These are phyloP conservation scores for Termitomyces sp. DNA, from an alignment of 1,284 basidiomycete species.

Conservation along the genomic window DNA sequence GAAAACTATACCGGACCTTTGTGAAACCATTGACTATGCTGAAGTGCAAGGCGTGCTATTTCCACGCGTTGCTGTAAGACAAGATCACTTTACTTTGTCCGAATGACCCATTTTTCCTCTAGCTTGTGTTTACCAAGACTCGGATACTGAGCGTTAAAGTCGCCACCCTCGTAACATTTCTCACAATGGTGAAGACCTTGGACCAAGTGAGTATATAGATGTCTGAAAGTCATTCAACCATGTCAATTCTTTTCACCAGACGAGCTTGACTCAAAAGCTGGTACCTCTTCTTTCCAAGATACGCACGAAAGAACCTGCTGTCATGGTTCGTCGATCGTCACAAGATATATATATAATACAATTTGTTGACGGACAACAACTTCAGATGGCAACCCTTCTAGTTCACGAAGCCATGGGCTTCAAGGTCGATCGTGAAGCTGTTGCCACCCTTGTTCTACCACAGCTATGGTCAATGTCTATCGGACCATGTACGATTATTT, in stretches of 20 bases:
- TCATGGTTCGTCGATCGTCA: conserved; percentile 56
- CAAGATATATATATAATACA: background rate
- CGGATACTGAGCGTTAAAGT: conserved; percentile 85
- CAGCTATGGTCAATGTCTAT: conserved; percentile 97
- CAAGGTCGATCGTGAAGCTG: conserved; percentile 92
- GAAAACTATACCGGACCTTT: conserved; percentile 80
- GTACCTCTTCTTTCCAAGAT: conserved; percentile 93
- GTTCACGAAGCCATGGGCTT: conserved; percentile 97
- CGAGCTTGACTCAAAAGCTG: conserved; percentile 88
- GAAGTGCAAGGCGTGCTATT: conserved; percentile 85
- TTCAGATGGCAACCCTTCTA: conserved; percentile 82
- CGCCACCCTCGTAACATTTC: conserved; percentile 84
- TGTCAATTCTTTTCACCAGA: conserved; percentile 14
- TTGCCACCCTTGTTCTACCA: conserved; percentile 89
- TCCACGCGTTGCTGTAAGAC: conserved; percentile 79
- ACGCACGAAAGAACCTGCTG: conserved; percentile 89
- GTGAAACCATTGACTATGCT: conserved; percentile 91
- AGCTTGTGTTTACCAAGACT: conserved; percentile 90
- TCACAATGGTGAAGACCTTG: conserved; percentile 88
- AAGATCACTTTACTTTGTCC: background rate
- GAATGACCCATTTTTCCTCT: conserved; percentile 5
- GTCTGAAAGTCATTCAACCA: background rate
- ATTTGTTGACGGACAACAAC: background rate
- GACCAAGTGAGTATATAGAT: conserved; percentile 64
- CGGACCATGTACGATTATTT: conserved; percentile 69